phyloP scores from a whole-genome alignment of 2,329 filamentous ascomycete species.

The Paraphoma sp. region DNA sequence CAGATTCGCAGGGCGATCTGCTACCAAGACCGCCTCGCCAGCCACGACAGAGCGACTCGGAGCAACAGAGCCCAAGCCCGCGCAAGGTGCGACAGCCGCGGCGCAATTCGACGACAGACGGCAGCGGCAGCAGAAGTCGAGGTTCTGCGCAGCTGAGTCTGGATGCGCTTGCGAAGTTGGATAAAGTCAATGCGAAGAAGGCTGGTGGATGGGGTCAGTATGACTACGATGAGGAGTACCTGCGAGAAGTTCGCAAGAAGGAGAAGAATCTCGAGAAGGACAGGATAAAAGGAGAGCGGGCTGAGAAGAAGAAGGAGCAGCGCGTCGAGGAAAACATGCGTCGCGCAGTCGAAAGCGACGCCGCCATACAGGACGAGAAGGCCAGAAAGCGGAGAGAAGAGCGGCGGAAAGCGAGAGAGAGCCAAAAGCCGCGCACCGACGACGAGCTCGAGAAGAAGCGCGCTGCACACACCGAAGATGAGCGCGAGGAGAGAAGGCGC shows the following conservation, averaged over 20 bases:
- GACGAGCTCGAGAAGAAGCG: slow-evolving; percentile 31
- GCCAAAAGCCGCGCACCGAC: slow-evolving; percentile 27
- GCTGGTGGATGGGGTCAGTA: slow-evolving; percentile 49
- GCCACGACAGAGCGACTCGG: slow-evolving; percentile 37
- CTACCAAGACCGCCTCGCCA: slow-evolving; percentile 34
- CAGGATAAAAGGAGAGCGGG: slow-evolving; percentile 38
- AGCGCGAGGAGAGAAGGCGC: slow-evolving; percentile 36
- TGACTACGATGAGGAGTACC: slow-evolving; percentile 49
- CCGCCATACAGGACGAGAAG: slow-evolving; percentile 28
- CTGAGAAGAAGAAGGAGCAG: slow-evolving; percentile 50
- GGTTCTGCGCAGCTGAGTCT: slow-evolving; percentile 52
- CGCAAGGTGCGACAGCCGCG: slow-evolving; percentile 25
- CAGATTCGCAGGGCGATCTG: slow-evolving; percentile 48
- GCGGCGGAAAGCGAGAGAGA: slow-evolving; percentile 40
- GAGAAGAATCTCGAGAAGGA: slow-evolving; percentile 45
- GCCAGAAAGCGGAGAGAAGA: slow-evolving; percentile 35
- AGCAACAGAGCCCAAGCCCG: slow-evolving; percentile 35
- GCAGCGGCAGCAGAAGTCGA: slow-evolving; percentile 37
- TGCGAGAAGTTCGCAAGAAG: slow-evolving; percentile 46
- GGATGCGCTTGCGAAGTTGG: slow-evolving; percentile 70
- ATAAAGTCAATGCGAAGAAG: slow-evolving; percentile 66
- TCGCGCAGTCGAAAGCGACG: slow-evolving; percentile 28
- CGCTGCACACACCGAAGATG: slow-evolving; percentile 36
- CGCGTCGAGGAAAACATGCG: slow-evolving; percentile 41
- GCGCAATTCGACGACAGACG: slow-evolving; percentile 31